Percentiles rank a stretch among this genome's conserved stretches.
These are phyloP conservation scores for Carex cristatella DNA, from an alignment of 176 grass and related monocot species.

Conservation along the genomic window DNA sequence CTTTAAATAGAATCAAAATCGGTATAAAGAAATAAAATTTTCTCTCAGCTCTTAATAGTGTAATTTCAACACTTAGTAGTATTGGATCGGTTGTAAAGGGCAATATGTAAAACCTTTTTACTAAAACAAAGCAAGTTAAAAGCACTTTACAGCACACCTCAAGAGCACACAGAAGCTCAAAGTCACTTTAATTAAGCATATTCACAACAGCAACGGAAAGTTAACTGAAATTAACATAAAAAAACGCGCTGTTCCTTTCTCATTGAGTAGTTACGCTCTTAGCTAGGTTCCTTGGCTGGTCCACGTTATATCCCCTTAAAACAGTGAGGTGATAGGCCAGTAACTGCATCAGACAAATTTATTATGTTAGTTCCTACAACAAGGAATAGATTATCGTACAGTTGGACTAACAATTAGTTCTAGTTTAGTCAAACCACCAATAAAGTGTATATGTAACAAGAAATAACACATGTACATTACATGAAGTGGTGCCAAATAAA, in stretches of 20 bases:
- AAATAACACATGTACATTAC: neutral
- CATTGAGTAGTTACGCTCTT: constrained; percentile 49
- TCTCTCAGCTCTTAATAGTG: too few relatives aligned
- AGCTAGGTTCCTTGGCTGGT: constrained; percentile 49
- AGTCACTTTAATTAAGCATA: neutral
- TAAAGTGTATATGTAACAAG: neutral
- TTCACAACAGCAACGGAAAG: neutral
- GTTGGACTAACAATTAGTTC: neutral
- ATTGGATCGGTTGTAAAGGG: neutral
- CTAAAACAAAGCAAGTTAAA: neutral
- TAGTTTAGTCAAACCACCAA: neutral
- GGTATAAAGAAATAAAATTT: too few relatives aligned
- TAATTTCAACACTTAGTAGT: too few relatives aligned
- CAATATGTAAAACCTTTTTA: neutral
- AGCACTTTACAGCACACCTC: neutral
- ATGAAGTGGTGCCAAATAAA: neutral
- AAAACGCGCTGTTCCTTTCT: neutral
- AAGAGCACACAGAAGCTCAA: neutral
- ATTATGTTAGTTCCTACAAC: constrained; percentile 2
- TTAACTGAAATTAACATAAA: neutral
- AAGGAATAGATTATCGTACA: neutral
- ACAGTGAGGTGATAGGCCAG: constrained; percentile 51
- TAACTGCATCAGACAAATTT: constrained; percentile 19
- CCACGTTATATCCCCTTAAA: constrained; percentile 38
- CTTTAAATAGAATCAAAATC: too few relatives aligned